Percentiles rank a stretch among this genome's conserved stretches.
Evolutionary conservation across 177 flowering plant species (phyloP).

Genomic region (Vitis hybrid): DNA sequence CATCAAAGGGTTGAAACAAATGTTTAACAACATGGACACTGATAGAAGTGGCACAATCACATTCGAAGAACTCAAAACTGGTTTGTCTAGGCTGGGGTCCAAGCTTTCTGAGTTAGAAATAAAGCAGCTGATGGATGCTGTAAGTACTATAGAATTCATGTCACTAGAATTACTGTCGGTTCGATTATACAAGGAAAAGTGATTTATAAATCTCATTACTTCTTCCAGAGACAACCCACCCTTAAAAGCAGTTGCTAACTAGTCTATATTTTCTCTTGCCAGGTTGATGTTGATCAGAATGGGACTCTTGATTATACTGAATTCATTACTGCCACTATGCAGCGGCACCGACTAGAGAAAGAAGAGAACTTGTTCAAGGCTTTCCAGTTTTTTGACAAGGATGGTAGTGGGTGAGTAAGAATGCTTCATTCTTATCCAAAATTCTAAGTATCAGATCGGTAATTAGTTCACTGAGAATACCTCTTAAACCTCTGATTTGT

Average conservation of each 20-base stretch:
- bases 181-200: background rate
- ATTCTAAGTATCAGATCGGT: too few species aligned
- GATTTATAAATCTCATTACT: too few species aligned
- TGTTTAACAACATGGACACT: slow-evolving; percentile 95
- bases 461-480: too few species aligned
- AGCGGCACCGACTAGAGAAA: slow-evolving; percentile 82
- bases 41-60: slow-evolving; percentile 94
- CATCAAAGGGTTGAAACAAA: slow-evolving; percentile 80
- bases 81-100: slow-evolving; percentile 83
- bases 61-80: slow-evolving; percentile 77
- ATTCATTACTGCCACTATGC: slow-evolving; percentile 92
- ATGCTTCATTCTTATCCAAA: background rate
- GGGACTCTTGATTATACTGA: slow-evolving; percentile 87
- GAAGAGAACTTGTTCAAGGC: slow-evolving; percentile 80
- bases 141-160: slow-evolving; percentile 32
- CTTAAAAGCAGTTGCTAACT: background rate
- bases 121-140: slow-evolving; percentile 92
- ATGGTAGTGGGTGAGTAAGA: slow-evolving; percentile 71
- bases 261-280: slow-evolving; percentile 9
- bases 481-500: background rate
- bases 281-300: slow-evolving; percentile 89
- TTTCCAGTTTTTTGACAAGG: slow-evolving; percentile 80
- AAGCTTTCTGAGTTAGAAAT: slow-evolving; percentile 75
- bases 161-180: background rate
- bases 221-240: too few species aligned